Conservation (phyloP, 305 asterid genomes). For the Fraxinus floribunda region DNA sequence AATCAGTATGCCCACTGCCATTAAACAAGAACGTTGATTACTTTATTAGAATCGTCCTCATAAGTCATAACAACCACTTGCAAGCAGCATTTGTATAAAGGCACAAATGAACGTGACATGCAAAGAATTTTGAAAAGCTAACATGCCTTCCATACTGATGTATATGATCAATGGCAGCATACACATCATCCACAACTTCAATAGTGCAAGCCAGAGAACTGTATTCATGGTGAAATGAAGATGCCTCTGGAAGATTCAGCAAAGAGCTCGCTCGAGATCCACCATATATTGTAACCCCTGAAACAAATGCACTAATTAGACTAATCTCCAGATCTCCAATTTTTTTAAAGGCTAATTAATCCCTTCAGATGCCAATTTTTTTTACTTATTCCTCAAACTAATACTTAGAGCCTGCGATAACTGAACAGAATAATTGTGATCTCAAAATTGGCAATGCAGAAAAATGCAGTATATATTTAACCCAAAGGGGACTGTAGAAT, state of each 20-base stretch:
- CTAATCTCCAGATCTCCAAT: background rate
- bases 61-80: background rate
- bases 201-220: conserved; percentile 56
- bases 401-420: background rate
- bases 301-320: conserved; percentile 7
- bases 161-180: conserved; percentile 55
- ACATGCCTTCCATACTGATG: conserved; percentile 62
- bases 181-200: conserved; percentile 56
- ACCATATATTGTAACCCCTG: conserved; percentile 59
- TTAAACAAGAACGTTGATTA: background rate
- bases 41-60: background rate
- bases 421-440: background rate
- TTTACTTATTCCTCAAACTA: conserved; percentile 1
- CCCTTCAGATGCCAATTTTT: background rate
- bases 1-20: conserved; percentile 69
- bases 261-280: conserved; percentile 56
- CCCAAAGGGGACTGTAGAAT: background rate
- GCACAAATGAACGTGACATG: background rate
- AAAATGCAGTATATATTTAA: background rate
- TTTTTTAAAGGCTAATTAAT: background rate
- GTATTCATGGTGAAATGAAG: conserved; percentile 56
- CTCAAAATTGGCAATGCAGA: background rate
- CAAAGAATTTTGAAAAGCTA: background rate
- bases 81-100: background rate
- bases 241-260: conserved; percentile 36